Evolutionary conservation across 2,329 filamentous ascomycete genomes (phyloP).

Genomic region (Neofusicoccum ribis): DNA sequence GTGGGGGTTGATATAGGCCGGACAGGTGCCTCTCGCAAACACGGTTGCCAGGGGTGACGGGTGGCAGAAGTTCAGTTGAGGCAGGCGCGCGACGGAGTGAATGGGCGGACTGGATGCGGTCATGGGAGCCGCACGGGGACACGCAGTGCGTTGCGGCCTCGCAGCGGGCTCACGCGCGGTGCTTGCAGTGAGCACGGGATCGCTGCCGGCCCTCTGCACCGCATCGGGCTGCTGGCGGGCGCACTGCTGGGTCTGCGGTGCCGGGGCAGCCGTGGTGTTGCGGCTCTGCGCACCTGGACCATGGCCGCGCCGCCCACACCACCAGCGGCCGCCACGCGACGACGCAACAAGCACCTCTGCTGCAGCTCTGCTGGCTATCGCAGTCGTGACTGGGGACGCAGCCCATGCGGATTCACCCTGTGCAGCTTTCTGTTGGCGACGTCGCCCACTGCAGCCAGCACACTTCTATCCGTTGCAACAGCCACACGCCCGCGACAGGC

Average conservation of each 20-base stretch:
- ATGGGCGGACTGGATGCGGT: neutral
- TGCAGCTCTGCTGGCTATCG: neutral
- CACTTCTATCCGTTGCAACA: no score
- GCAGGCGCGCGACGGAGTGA: neutral
- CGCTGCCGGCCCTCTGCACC: neutral
- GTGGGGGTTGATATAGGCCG: neutral
- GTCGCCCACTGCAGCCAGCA: no score
- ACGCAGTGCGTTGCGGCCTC: neutral
- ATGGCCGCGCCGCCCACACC: neutral
- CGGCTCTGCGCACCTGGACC: neutral
- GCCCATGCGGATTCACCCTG: no score
- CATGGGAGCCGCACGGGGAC: neutral
- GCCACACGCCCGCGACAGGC: no score
- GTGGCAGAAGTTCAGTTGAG: neutral
- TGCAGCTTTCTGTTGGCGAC: no score
- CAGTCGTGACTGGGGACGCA: no score
- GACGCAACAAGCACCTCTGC: neutral
- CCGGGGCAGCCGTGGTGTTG: neutral
- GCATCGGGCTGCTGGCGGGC: neutral
- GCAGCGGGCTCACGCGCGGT: no score
- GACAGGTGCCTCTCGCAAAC: no score
- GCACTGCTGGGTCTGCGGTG: neutral
- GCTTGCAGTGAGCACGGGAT: no score
- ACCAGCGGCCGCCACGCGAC: neutral
- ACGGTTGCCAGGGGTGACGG: neutral